Conservation (phyloP, 2,329 filamentous ascomycete genomes). For the Diaporthe australafricana region DNA sequence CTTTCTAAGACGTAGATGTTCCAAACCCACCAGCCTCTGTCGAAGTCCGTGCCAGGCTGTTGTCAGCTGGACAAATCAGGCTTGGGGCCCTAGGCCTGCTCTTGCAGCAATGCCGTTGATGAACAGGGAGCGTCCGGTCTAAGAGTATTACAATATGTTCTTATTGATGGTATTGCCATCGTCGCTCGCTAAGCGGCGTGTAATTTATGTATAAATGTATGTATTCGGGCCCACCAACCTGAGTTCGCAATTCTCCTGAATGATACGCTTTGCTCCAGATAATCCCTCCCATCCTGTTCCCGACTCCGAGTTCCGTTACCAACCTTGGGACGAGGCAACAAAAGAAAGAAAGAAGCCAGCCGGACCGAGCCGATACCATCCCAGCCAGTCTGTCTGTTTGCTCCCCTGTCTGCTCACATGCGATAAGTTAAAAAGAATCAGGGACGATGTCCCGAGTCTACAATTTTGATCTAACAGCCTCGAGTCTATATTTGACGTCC, state of each 20-base stretch:
- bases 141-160: not conserved
- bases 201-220: not conserved
- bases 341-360: not conserved
- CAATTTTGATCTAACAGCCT: constrained; percentile 89
- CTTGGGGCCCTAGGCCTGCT: not conserved
- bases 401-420: not conserved
- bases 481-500: constrained; percentile 94
- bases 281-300: not conserved
- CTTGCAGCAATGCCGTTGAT: not conserved
- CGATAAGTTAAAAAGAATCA: not conserved
- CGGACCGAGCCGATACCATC: not conserved
- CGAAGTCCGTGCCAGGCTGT: too few species aligned
- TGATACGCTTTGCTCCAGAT: constrained; percentile 16
- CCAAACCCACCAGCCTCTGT: too few species aligned
- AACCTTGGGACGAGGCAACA: not conserved
- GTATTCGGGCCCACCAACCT: not conserved
- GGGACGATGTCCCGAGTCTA: constrained; percentile 42
- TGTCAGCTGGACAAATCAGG: too few species aligned
- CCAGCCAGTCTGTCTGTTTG: constrained; percentile 5
- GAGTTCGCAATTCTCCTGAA: constrained; percentile 6
- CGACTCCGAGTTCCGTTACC: constrained; percentile 15
- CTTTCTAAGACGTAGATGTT: too few species aligned
- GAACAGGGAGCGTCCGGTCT: not conserved
- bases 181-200: not conserved
- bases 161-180: not conserved